Evolutionary conservation across 2,329 filamentous ascomycete genomes (phyloP).

Genomic region (Chalaropsis ovoidea): DNA sequence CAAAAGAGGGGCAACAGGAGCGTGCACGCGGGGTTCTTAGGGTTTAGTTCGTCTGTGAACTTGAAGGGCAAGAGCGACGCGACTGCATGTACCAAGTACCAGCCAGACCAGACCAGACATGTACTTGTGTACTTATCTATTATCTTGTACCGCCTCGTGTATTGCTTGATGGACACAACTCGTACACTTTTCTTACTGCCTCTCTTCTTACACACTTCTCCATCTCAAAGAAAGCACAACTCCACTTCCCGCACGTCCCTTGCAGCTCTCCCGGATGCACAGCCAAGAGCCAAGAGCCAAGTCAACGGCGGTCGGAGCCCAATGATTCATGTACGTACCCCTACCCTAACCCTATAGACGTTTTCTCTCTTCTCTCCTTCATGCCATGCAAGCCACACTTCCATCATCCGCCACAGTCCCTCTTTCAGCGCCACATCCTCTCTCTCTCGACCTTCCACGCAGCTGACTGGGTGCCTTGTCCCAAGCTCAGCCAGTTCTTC

Average conservation of each 20-base stretch:
- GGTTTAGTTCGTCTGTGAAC: too few relatives aligned
- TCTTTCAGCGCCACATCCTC: conserved; percentile 6
- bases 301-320: background rate
- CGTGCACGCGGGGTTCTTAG: too few relatives aligned
- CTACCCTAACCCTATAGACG: background rate
- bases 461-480: conserved; percentile 23
- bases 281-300: too few relatives aligned
- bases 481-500: background rate
- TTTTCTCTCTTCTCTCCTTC: background rate
- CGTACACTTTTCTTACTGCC: background rate
- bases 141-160: too few relatives aligned
- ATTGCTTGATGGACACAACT: too few relatives aligned
- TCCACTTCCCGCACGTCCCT: conserved; percentile 10
- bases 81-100: too few relatives aligned
- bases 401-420: background rate
- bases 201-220: background rate
- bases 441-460: conserved; percentile 14
- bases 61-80: too few relatives aligned
- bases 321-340: background rate
- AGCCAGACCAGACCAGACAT: too few relatives aligned
- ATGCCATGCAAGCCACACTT: too few relatives aligned
- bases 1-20: too few relatives aligned
- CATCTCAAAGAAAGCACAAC: background rate
- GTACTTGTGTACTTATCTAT: too few relatives aligned
- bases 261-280: background rate